Percentiles rank a stretch among this genome's conserved stretches.
Conservation (phyloP, 176 grass and related monocot genomes). For the Calamus simplicifolius region DNA sequence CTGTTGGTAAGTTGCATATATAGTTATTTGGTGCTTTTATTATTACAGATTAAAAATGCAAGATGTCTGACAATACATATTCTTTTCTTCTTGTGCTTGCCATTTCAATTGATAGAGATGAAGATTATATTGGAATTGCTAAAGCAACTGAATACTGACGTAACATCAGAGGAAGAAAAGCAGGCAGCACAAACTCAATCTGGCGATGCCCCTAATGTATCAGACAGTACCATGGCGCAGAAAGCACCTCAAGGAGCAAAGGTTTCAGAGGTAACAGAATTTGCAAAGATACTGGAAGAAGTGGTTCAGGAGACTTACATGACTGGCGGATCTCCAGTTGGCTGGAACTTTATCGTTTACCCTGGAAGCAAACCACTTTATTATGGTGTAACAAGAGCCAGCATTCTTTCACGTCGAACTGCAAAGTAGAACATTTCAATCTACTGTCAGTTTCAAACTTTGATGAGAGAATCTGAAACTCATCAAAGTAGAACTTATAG, state of each 20-base stretch:
- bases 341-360: conserved; percentile 79
- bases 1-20: too few relatives aligned
- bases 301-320: conserved; percentile 49
- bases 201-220: neutral
- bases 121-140: conserved; percentile 45
- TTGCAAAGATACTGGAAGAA: conserved; percentile 30
- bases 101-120: conserved; percentile 36
- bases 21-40: too few relatives aligned
- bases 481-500: too few relatives aligned
- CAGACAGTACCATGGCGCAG: conserved; percentile 5
- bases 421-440: conserved; percentile 1
- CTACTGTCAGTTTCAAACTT: too few relatives aligned
- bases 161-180: conserved; percentile 20
- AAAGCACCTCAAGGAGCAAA: neutral
- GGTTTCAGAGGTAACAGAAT: conserved; percentile 19
- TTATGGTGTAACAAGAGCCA: conserved; percentile 55
- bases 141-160: conserved; percentile 34
- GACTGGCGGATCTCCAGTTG: conserved; percentile 72
- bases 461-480: too few relatives aligned
- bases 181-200: conserved; percentile 15
- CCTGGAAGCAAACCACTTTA: conserved; percentile 7
- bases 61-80: too few relatives aligned
- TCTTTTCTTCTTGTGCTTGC: neutral
- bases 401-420: conserved; percentile 29
- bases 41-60: too few relatives aligned